A percentile compares a stretch with the other conserved stretches of the same genome.
Conservation (phyloP, 257 asterid genomes). For the Avicennia marina region DNA sequence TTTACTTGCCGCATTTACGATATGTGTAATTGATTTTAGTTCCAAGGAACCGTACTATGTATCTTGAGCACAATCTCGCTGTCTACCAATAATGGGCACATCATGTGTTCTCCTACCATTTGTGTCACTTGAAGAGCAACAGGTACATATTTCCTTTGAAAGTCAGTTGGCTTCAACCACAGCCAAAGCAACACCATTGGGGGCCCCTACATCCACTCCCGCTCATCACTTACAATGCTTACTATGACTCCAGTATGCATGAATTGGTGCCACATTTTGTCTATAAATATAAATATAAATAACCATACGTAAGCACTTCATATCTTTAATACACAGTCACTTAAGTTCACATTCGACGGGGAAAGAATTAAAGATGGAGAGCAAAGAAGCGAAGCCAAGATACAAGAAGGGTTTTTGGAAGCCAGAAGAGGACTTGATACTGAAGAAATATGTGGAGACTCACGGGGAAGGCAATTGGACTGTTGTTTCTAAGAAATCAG, state of each 20-base stretch:
- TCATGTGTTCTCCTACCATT: slow-evolving; percentile 19
- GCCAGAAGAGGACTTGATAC: slow-evolving; percentile 55
- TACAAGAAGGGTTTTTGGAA: slow-evolving; percentile 62
- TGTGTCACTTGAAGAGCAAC: background rate
- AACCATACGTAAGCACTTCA: background rate
- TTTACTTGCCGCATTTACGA: too few relatives aligned
- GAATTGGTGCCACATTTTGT: background rate
- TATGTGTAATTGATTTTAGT: too few relatives aligned
- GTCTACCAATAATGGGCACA: slow-evolving; percentile 25
- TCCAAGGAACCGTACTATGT: too few relatives aligned
- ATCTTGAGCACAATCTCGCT: too few relatives aligned
- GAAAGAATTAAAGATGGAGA: slow-evolving; percentile 21
- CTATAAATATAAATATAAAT: slow-evolving; percentile 11
- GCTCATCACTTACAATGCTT: background rate
- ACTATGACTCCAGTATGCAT: background rate
- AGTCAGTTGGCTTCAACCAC: background rate
- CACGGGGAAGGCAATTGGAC: slow-evolving; percentile 66
- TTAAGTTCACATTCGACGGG: background rate
- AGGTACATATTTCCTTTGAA: background rate
- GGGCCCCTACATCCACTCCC: slow-evolving; percentile 7
- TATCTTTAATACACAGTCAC: background rate
- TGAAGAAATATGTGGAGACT: slow-evolving; percentile 48
- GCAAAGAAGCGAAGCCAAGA: slow-evolving; percentile 28
- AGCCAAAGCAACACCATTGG: slow-evolving; percentile 2
- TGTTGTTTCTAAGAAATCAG: slow-evolving; percentile 44